These are phyloP conservation scores for Dimocarpus longan DNA, from an alignment of 345 rosid species.

Conservation along the genomic window DNA sequence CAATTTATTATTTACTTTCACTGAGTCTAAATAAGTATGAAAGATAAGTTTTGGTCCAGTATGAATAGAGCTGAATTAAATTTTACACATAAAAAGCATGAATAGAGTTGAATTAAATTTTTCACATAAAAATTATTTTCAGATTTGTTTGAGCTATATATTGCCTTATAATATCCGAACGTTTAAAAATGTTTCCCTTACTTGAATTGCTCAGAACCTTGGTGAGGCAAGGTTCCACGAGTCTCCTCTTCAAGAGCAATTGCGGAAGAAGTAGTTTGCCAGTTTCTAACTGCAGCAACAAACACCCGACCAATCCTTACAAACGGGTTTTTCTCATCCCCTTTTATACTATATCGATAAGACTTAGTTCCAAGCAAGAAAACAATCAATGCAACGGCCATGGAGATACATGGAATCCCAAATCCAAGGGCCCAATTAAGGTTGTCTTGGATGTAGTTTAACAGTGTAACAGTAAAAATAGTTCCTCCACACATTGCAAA, in stretches of 20 bases:
- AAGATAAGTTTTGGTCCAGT: not conserved
- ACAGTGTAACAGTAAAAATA: constrained; percentile 42
- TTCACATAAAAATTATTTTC: not conserved
- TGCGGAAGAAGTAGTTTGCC: constrained; percentile 38
- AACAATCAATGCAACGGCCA: constrained; percentile 55
- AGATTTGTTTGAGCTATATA: too few species aligned
- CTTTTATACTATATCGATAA: constrained; percentile 51
- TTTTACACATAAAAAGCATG: not conserved
- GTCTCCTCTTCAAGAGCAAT: constrained; percentile 40
- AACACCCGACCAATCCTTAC: constrained; percentile 55
- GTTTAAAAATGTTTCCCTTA: constrained; percentile 23
- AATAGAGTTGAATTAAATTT: not conserved
- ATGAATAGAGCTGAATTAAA: not conserved
- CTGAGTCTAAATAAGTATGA: not conserved
- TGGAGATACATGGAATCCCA: constrained; percentile 64
- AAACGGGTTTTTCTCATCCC: constrained; percentile 57
- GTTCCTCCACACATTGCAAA: constrained; percentile 57
- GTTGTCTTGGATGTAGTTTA: constrained; percentile 73
- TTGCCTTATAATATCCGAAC: not conserved
- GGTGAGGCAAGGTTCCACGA: constrained; percentile 30
- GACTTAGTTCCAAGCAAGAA: constrained; percentile 58
- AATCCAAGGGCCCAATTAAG: constrained; percentile 78
- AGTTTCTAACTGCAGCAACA: constrained; percentile 54
- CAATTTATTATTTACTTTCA: not conserved
- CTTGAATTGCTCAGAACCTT: constrained; percentile 50